A percentile compares a stretch with the other conserved stretches of the same genome.
These are phyloP conservation scores for Pichia cactophila DNA, from an alignment of 1,139 yeast genomes.

Conservation along the genomic window DNA sequence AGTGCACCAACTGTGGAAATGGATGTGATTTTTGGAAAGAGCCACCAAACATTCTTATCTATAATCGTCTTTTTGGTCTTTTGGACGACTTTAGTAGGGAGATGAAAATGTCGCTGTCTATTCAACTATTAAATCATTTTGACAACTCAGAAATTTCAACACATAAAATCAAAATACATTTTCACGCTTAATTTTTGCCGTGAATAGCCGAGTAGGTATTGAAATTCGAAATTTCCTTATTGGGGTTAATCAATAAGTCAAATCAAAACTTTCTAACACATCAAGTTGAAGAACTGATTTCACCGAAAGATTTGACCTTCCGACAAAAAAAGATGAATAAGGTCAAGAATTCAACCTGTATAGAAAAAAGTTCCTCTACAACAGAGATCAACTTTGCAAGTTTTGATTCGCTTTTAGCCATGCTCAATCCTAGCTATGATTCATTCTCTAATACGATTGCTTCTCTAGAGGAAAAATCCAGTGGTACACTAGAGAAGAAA, in stretches of 20 bases:
- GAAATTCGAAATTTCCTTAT: neutral
- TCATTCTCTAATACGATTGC: conserved; percentile 9
- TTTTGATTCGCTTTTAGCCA: conserved; percentile 22
- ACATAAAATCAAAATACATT: too few species aligned
- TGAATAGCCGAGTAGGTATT: too few species aligned
- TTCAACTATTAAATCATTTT: too few species aligned
- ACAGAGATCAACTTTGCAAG: neutral
- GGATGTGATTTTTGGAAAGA: neutral
- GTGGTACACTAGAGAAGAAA: conserved; percentile 26
- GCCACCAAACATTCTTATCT: neutral
- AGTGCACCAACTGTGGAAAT: neutral
- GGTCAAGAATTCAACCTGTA: too few species aligned
- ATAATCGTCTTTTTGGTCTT: too few species aligned
- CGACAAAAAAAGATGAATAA: too few species aligned
- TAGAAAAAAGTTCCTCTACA: neutral
- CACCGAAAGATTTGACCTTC: too few species aligned
- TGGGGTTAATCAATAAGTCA: neutral
- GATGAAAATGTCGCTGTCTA: neutral
- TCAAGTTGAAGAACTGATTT: too few species aligned
- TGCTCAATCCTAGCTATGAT: conserved; percentile 15
- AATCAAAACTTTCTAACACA: neutral
- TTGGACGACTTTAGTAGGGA: too few species aligned
- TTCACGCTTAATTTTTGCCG: too few species aligned
- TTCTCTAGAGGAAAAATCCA: conserved; percentile 14
- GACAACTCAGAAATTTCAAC: neutral